Conservation (phyloP, 2,329 filamentous ascomycete species). For the Hypoxylon sp. region DNA sequence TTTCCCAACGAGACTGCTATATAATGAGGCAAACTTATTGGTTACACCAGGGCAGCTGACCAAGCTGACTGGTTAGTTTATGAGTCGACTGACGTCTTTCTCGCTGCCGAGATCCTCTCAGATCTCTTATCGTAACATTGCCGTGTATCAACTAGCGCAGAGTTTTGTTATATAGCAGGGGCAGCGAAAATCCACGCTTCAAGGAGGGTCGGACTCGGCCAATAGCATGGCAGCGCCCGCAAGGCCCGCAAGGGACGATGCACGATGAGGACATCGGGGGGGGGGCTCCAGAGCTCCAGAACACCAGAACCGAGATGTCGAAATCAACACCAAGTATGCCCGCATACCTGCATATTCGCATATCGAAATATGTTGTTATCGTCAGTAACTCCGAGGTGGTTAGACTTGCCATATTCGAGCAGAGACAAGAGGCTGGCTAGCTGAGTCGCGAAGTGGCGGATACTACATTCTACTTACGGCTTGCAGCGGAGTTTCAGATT, state of each 20-base stretch:
- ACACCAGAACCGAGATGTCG: conserved; percentile 3
- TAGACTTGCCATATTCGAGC: conserved; percentile 8
- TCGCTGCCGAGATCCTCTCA: conserved; percentile 30
- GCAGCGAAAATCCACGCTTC: conserved; percentile 21
- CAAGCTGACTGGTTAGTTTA: conserved; percentile 30
- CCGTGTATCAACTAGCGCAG: conserved; percentile 30
- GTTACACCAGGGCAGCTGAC: conserved; percentile 34
- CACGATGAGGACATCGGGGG: not conserved
- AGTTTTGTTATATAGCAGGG: conserved; percentile 28
- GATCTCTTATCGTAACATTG: conserved; percentile 38
- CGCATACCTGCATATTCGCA: conserved; percentile 14
- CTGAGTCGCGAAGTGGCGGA: not conserved
- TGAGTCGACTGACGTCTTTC: conserved; percentile 37
- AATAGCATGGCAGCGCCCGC: conserved; percentile 6
- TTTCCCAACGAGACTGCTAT: conserved; percentile 17
- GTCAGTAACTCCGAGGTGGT: not conserved
- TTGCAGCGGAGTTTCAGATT: conserved; percentile 9
- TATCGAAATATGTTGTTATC: conserved; percentile 8
- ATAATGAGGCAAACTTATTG: conserved; percentile 28
- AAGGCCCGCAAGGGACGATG: conserved; percentile 6
- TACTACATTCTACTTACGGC: conserved; percentile 4
- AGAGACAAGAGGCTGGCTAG: conserved; percentile 20
- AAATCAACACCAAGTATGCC: conserved; percentile 12
- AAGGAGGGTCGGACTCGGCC: conserved; percentile 20
- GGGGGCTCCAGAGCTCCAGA: not conserved